These are phyloP conservation scores for Calonectria ilicicola DNA, from an alignment of 2,329 filamentous ascomycete genomes.

Conservation along the genomic window DNA sequence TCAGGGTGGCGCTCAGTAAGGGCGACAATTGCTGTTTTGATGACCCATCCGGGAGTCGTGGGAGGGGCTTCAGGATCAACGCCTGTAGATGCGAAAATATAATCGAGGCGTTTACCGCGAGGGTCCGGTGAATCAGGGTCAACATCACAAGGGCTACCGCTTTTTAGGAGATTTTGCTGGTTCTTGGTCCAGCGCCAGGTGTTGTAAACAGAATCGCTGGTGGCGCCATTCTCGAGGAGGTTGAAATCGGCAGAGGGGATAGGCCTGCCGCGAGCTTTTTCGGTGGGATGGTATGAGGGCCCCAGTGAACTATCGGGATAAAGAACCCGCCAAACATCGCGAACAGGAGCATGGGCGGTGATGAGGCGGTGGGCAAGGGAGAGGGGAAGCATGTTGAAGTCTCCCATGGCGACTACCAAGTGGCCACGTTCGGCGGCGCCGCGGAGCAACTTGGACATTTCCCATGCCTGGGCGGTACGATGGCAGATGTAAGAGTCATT, in stretches of 20 bases:
- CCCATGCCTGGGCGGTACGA: conserved; percentile 93
- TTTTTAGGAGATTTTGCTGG: conserved; percentile 75
- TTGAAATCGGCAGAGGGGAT: conserved; percentile 85
- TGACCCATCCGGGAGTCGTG: conserved; percentile 68
- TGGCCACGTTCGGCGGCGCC: conserved; percentile 84
- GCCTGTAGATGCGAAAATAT: conserved; percentile 84
- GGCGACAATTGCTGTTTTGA: conserved; percentile 78
- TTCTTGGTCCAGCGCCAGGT: conserved; percentile 91
- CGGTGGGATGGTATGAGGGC: conserved; percentile 74
- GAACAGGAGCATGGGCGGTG: conserved; percentile 80
- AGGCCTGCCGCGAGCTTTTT: conserved; percentile 73
- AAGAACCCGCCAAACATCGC: conserved; percentile 86
- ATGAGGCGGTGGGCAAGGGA: conserved; percentile 88
- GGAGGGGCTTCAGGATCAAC: conserved; percentile 47
- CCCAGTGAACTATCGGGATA: conserved; percentile 89
- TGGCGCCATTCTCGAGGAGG: conserved; percentile 83
- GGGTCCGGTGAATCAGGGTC: conserved; percentile 76
- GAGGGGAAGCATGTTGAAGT: conserved; percentile 96
- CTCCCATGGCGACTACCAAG: conserved; percentile 86
- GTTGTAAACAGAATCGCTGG: conserved; percentile 87
- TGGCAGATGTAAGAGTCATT: conserved; percentile 91
- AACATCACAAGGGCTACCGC: conserved; percentile 67
- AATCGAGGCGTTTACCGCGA: conserved; percentile 89
- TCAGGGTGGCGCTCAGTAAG: conserved; percentile 86
- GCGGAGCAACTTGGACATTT: conserved; percentile 89